Percentiles rank a stretch among this genome's conserved stretches.
Evolutionary conservation across 2,329 filamentous ascomycete species (phyloP).

Genomic region (Decorospora gaudefroyi): DNA sequence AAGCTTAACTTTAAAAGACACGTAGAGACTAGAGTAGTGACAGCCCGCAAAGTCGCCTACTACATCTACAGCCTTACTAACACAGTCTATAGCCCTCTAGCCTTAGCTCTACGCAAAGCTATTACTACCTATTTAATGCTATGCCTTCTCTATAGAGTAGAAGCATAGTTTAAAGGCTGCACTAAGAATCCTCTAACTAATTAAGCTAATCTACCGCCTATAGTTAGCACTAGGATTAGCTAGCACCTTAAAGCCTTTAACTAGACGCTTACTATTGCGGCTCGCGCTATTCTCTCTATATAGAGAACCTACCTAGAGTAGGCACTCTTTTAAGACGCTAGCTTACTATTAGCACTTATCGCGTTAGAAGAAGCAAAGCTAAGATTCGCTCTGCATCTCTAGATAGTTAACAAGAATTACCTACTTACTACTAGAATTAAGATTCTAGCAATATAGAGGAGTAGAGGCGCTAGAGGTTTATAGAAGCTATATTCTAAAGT

Average conservation of each 20-base stretch:
- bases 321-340: slow-evolving; percentile 2
- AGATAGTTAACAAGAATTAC: not conserved
- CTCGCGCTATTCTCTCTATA: not conserved
- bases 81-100: slow-evolving; percentile 2
- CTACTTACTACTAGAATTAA: not conserved
- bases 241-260: too few relatives aligned
- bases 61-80: slow-evolving; percentile 3
- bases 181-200: too few relatives aligned
- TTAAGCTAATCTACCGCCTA: too few relatives aligned
- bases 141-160: slow-evolving; percentile 5
- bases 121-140: slow-evolving; percentile 7
- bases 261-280: too few relatives aligned
- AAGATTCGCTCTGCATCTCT: not conserved
- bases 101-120: slow-evolving; percentile 8
- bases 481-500: not conserved
- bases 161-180: slow-evolving; percentile 8
- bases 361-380: slow-evolving; percentile 1
- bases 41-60: not conserved
- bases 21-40: not conserved
- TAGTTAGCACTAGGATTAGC: too few relatives aligned
- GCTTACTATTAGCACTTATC: not conserved
- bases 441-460: not conserved
- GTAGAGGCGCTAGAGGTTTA: not conserved
- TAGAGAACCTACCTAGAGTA: not conserved
- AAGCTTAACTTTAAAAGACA: not conserved